phyloP scores from a whole-genome alignment of 1,284 basidiomycete genomes.

The Trichosporon faecale region DNA sequence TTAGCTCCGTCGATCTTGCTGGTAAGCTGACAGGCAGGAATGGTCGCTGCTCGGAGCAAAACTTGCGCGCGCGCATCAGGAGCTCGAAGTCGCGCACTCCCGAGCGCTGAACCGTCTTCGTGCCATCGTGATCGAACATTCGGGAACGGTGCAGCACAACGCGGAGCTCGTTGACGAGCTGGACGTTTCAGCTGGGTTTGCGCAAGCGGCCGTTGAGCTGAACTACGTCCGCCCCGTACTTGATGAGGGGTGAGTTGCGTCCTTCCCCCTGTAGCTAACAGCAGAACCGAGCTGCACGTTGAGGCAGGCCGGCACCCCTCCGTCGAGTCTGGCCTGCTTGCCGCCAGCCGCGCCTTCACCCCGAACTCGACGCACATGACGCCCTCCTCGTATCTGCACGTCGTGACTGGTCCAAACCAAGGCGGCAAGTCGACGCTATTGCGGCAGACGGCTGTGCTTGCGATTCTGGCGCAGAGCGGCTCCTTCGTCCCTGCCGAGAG shows the following conservation, averaged over 20 bases:
- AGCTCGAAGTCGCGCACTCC: conserved; percentile 63
- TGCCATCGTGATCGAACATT: conserved; percentile 63
- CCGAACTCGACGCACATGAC: conserved; percentile 73
- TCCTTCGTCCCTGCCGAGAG: conserved; percentile 85
- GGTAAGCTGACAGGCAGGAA: conserved; percentile 13
- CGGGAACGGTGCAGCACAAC: conserved; percentile 64
- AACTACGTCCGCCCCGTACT: conserved; percentile 71
- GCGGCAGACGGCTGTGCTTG: conserved; percentile 84
- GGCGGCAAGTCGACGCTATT: conserved; percentile 87
- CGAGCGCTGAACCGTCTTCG: conserved; percentile 68
- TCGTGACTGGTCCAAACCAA: conserved; percentile 97
- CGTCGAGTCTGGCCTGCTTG: conserved; percentile 82
- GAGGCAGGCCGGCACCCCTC: conserved; percentile 82
- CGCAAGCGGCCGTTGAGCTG: conserved; percentile 75
- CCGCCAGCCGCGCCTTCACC: conserved; percentile 70
- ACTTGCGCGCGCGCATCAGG: conserved; percentile 61
- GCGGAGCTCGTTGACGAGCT: conserved; percentile 81
- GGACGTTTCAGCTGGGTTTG: conserved; percentile 79
- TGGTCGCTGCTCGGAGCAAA: conserved; percentile 71
- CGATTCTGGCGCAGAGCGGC: conserved; percentile 87
- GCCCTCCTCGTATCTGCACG: conserved; percentile 61
- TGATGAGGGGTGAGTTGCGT: conserved; percentile 62
- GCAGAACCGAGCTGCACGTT: conserved; percentile 65
- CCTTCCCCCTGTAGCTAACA: conserved; percentile 12
- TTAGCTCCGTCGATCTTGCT: no score